Conservation (phyloP, 176 grass and related monocot species). For the Dactylis glomerata region DNA sequence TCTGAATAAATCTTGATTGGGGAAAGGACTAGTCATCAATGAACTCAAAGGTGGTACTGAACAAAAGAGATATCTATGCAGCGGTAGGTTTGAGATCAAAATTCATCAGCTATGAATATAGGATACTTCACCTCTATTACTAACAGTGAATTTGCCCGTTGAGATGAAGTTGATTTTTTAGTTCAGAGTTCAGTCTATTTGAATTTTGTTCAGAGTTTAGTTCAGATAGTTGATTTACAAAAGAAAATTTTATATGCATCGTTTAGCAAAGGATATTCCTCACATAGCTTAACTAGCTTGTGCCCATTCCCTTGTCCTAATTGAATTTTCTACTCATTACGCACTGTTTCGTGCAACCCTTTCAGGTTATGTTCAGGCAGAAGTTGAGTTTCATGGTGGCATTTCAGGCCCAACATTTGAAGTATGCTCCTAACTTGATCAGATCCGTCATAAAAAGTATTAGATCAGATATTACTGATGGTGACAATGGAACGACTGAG, state of each 20-base stretch:
- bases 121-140: not conserved
- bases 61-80: not conserved
- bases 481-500: constrained; percentile 53
- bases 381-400: constrained; percentile 37
- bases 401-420: constrained; percentile 43
- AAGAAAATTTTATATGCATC: not conserved
- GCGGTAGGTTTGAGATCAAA: not conserved
- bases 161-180: not conserved
- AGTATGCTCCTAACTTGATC: constrained; percentile 36
- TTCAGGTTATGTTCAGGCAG: constrained; percentile 42
- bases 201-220: not conserved
- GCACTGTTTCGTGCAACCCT: constrained; percentile 21
- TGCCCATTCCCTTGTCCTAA: not conserved
- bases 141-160: not conserved
- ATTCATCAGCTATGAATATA: not conserved
- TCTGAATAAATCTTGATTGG: not conserved
- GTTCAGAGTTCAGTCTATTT: not conserved
- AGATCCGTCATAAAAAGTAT: constrained; percentile 44
- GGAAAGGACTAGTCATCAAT: not conserved
- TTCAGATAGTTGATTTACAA: not conserved
- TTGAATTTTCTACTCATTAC: not conserved
- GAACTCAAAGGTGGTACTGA: not conserved
- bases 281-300: not conserved
- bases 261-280: not conserved
- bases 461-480: constrained; percentile 38